Conservation (phyloP, 2,329 filamentous ascomycete species). For the Metarhizium anisopliae region DNA sequence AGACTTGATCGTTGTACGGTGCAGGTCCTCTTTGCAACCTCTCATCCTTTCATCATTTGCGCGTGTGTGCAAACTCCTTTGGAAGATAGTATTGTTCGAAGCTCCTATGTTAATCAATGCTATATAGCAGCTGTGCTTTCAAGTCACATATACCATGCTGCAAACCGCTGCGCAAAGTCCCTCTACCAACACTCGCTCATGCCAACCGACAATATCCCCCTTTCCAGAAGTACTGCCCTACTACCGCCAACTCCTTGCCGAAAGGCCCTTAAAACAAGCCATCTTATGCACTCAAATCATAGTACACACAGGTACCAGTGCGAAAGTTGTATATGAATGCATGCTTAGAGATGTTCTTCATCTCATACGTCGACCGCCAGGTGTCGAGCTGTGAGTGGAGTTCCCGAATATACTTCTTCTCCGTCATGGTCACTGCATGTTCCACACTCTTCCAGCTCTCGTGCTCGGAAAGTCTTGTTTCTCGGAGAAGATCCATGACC, state of each 20-base stretch:
- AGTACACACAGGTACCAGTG: conserved; percentile 75
- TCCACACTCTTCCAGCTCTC: conserved; percentile 80
- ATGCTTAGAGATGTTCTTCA: conserved; percentile 49
- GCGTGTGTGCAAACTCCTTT: no score
- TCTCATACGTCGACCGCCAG: conserved; percentile 52
- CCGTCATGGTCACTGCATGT: conserved; percentile 65
- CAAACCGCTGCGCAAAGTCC: not conserved
- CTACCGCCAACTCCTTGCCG: no score
- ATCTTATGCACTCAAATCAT: conserved; percentile 55
- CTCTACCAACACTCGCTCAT: not conserved
- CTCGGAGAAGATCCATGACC: conserved; percentile 65
- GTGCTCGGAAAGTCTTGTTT: conserved; percentile 66
- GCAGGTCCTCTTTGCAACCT: no score
- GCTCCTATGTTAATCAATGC: no score
- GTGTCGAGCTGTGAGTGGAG: conserved; percentile 65
- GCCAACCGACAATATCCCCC: not conserved
- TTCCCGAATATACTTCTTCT: conserved; percentile 75
- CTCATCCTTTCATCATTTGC: no score
- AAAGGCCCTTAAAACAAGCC: not conserved
- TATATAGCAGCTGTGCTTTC: no score
- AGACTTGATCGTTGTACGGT: no score
- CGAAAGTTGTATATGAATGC: conserved; percentile 90
- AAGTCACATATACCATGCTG: not conserved
- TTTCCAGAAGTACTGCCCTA: not conserved
- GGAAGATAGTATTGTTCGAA: no score